Evolutionary conservation across 78 protist genomes (phyloP).

Genomic region (Emiliania huxleyi): DNA sequence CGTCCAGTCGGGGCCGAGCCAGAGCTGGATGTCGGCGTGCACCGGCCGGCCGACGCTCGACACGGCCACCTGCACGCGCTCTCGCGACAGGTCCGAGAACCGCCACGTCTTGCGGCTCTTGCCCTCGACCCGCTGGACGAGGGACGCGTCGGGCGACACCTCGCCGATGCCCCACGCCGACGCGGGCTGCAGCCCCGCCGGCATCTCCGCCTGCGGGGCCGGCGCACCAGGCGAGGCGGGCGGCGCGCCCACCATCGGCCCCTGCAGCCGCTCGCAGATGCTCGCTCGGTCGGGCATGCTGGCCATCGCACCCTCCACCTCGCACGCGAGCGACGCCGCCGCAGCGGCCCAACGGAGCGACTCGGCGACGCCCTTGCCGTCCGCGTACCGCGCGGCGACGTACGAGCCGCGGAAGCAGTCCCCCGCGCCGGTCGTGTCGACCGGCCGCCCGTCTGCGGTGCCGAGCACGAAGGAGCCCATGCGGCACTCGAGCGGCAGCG

Average conservation of each 20-base stretch:
- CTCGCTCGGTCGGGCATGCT: neutral
- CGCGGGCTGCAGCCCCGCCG: too few relatives aligned
- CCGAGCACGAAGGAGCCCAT: neutral
- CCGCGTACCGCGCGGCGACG: neutral
- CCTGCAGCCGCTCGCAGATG: neutral
- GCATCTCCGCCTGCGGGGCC: too few relatives aligned
- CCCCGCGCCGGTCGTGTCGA: conserved; percentile 10
- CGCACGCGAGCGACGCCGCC: neutral
- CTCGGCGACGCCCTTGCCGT: neutral
- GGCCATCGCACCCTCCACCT: neutral
- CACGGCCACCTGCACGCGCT: neutral
- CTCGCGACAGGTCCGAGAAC: neutral
- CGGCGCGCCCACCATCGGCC: neutral
- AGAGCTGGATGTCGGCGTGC: neutral
- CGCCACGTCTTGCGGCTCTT: neutral
- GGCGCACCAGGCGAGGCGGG: too few relatives aligned
- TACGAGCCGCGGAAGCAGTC: neutral
- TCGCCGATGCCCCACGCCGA: too few relatives aligned
- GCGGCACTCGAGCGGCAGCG: neutral
- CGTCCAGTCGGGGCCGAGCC: conserved; percentile 2
- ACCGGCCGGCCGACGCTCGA: neutral
- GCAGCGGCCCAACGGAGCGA: neutral
- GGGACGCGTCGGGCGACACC: too few relatives aligned
- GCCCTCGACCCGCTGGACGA: too few relatives aligned
- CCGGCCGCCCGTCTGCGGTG: neutral